Percentiles rank a stretch among this genome's conserved stretches.
Evolutionary conservation across 768 basidiomycete species (phyloP).

Genomic region (Amanita molliuscula): DNA sequence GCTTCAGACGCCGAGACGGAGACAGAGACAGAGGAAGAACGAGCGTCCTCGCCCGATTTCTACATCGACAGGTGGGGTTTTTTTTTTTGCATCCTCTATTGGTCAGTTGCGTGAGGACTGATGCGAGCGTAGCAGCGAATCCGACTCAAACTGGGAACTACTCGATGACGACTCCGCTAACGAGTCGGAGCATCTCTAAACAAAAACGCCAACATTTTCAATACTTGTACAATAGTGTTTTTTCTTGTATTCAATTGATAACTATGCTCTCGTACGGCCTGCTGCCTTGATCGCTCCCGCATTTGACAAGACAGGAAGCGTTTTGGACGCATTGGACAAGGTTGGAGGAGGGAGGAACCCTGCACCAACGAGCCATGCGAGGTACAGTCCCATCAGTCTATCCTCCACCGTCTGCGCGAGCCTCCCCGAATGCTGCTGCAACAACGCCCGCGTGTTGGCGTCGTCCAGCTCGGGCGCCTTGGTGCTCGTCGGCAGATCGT

Average conservation of each 20-base stretch:
- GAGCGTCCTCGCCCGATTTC: background rate
- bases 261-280: constrained; percentile 46
- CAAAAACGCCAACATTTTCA: too few relatives aligned
- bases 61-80: background rate
- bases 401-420: constrained; percentile 58
- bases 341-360: constrained; percentile 65
- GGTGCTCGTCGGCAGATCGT: constrained; percentile 94
- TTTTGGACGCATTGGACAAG: constrained; percentile 23
- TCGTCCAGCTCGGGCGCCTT: constrained; percentile 90
- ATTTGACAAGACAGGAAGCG: constrained; percentile 37
- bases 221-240: background rate
- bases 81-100: background rate
- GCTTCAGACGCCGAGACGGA: background rate
- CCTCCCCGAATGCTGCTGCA: constrained; percentile 29
- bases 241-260: background rate
- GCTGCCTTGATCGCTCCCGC: constrained; percentile 44
- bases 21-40: background rate
- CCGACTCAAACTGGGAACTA: constrained; percentile 1
- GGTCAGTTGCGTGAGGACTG: background rate
- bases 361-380: constrained; percentile 86
- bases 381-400: constrained; percentile 72
- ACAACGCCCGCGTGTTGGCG: constrained; percentile 62
- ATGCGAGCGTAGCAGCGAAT: background rate
- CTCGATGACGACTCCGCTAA: background rate
- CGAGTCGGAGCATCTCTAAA: too few relatives aligned